These are phyloP conservation scores for Candida andamanensis DNA, from an alignment of 805 yeast genomes.

Conservation along the genomic window DNA sequence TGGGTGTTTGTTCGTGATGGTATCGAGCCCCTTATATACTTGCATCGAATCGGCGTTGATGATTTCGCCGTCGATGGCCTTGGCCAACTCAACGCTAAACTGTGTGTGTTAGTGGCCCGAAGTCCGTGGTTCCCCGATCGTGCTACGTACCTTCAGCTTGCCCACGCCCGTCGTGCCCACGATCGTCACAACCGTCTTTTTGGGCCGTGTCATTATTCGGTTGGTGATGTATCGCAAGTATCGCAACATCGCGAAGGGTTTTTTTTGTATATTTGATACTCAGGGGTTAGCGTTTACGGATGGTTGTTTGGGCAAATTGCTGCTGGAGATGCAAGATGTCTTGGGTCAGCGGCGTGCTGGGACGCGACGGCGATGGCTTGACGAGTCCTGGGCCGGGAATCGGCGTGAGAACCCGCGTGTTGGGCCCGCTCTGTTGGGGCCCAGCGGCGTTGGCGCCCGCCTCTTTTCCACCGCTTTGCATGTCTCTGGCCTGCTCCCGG, in stretches of 20 bases:
- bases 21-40: constrained; percentile 67
- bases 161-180: constrained; percentile 98
- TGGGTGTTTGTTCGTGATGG: constrained; percentile 92
- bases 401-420: constrained; percentile 9
- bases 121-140: background rate
- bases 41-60: constrained; percentile 98
- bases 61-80: constrained; percentile 74
- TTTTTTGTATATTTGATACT: background rate
- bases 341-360: constrained; percentile 7
- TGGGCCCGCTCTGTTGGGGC: background rate
- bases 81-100: constrained; percentile 75
- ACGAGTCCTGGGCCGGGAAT: constrained; percentile 4
- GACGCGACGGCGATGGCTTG: too few species aligned
- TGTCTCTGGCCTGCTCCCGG: constrained; percentile 47
- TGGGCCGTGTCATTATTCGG: constrained; percentile 25
- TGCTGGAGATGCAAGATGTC: constrained; percentile 8
- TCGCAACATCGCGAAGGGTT: constrained; percentile 9
- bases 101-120: constrained; percentile 13
- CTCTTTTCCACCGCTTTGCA: constrained; percentile 33
- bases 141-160: constrained; percentile 60
- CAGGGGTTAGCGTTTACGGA: constrained; percentile 1
- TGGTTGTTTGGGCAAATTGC: constrained; percentile 9
- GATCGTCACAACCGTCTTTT: constrained; percentile 50
- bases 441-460: background rate
- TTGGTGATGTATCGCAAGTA: constrained; percentile 18